Percentiles rank a stretch among this genome's conserved stretches.
These are phyloP conservation scores for Plasmodium knowlesi DNA, from an alignment of 169 alveolate genomes.

Conservation along the genomic window DNA sequence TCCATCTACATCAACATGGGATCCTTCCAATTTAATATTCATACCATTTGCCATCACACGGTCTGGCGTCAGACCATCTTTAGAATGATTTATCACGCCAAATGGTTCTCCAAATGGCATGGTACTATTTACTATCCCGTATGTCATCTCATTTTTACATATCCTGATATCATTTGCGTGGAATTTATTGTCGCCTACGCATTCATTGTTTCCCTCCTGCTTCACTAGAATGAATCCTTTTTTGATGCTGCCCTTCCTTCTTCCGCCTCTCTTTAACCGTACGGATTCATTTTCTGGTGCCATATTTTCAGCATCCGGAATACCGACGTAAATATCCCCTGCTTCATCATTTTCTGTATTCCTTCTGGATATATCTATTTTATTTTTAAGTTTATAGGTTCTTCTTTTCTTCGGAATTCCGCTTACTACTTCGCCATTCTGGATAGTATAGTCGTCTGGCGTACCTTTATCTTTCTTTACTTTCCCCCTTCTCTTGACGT, in stretches of 20 bases:
- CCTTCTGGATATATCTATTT: neutral
- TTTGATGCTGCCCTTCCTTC: neutral
- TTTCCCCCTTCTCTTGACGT: slow-evolving; percentile 26
- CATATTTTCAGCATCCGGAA: neutral
- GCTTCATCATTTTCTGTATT: neutral
- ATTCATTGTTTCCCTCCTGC: neutral
- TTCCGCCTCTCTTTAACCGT: neutral
- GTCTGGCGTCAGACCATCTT: neutral
- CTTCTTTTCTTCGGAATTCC: neutral
- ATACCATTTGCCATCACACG: neutral
- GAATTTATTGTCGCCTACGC: neutral
- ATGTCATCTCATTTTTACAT: neutral
- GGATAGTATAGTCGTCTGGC: slow-evolving; percentile 18
- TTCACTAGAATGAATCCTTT: neutral
- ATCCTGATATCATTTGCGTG: neutral
- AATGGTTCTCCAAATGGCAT: neutral
- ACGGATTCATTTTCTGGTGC: neutral
- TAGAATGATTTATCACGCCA: neutral
- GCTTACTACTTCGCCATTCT: slow-evolving; percentile 10
- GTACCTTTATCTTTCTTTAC: slow-evolving; percentile 17
- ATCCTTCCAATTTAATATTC: neutral
- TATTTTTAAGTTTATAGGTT: slow-evolving; percentile 21
- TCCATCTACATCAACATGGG: neutral
- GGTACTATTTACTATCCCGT: neutral
- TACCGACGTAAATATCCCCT: neutral